Base-by-base conservation (phyloP, 2,329 filamentous ascomycete species). In the Neopestalotiopsis rosae region DNA sequence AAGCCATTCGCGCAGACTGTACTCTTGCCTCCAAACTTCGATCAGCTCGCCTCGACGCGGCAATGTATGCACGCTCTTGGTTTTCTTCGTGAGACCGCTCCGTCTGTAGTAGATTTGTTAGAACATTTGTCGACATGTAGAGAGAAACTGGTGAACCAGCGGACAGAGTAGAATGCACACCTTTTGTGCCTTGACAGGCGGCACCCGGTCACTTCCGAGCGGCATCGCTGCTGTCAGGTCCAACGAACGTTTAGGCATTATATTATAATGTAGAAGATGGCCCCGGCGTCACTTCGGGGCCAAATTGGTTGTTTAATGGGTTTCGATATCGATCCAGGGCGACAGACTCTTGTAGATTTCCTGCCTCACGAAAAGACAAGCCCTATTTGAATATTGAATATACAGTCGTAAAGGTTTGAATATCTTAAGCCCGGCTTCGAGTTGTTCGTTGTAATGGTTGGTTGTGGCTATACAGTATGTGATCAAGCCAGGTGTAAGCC, bases 11-110 rank as follows among this genome's bases (percentile, higher is more conserved):
- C 14, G 95, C 95, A 2, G 95, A 98, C 78, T 97, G 93, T 20
- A 97, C 88, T 32, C 95, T 90, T 14, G 94, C 94, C 79, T 98
- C 94, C 17, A 97, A 83, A 76, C 92, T 95, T 67, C 95, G 90
- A 76, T 98, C 95, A 74, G 92, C 92, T 72, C 95, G 88, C 72
- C 95, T 86, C 5, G 95, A 98, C 3, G 95, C 95, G 13, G 95
- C 95, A 74, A 98, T 96, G 78, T 97, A 98, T 28, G 95, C 95
- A 76, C 95, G 87, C 80, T 95, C 93, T 77, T 94, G 91, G 74
- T 95, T 95, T 79, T 95, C 92, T 74, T 93, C 91, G 71, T 94
- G 92, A 2, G 91, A 93, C 58, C 92, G 85, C 79, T 94, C 91
- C 3, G 91, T 92, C 89, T 93, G 68, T 20, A 38, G 30, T 45